These are phyloP conservation scores for Nakaseomyces uthaithaninus DNA, from an alignment of 1,139 yeast genomes.

Conservation along the genomic window DNA sequence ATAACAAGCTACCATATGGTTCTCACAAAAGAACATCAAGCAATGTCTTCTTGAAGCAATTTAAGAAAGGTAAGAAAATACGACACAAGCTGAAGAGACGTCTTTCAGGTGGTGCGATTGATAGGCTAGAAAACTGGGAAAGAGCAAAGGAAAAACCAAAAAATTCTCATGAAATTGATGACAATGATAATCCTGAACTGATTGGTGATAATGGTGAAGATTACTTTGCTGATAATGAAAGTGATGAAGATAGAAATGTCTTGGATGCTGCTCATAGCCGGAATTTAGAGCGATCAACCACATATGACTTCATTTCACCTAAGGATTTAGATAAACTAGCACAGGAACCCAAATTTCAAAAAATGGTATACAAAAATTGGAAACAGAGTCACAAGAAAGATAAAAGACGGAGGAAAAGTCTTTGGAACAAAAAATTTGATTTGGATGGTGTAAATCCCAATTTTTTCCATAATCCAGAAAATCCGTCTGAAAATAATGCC, in stretches of 20 bases:
- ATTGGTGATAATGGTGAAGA: slow-evolving; percentile 30
- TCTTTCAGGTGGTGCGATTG: slow-evolving; percentile 15
- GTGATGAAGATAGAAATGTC: slow-evolving; percentile 18
- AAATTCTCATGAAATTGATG: neutral
- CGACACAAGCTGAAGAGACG: slow-evolving; percentile 18
- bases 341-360: slow-evolving; percentile 42
- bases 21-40: slow-evolving; percentile 12
- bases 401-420: slow-evolving; percentile 19
- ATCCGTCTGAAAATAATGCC: slow-evolving; percentile 21
- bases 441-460: slow-evolving; percentile 12
- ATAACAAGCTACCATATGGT: neutral
- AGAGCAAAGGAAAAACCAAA: neutral
- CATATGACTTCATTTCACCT: slow-evolving; percentile 37
- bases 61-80: slow-evolving; percentile 19
- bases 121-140: slow-evolving; percentile 8
- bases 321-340: slow-evolving; percentile 25
- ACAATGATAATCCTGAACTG: neutral
- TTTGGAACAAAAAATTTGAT: slow-evolving; percentile 13
- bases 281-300: slow-evolving; percentile 38
- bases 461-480: slow-evolving; percentile 14
- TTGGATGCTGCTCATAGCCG: slow-evolving; percentile 3
- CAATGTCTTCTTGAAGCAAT: slow-evolving; percentile 13
- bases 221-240: slow-evolving; percentile 30
- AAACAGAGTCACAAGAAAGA: slow-evolving; percentile 18
- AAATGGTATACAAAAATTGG: slow-evolving; percentile 32